Conservation (phyloP, 306 rosid species). For the Acmispon strigosus region DNA sequence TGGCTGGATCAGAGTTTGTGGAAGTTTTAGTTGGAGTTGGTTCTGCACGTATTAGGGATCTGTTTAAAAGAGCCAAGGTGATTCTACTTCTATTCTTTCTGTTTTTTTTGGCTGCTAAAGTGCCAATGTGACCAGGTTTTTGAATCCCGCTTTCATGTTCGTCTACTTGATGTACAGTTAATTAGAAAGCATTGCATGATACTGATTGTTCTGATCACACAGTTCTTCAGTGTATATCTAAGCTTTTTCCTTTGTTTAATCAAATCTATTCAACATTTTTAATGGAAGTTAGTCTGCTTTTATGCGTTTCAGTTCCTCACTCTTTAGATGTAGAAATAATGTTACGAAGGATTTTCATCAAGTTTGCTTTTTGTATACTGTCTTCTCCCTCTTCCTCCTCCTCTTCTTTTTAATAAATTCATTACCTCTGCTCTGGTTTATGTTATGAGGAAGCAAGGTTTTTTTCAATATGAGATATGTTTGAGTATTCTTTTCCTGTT, state of each 20-base stretch:
- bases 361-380: neutral
- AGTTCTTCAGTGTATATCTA: neutral
- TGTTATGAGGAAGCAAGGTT: neutral
- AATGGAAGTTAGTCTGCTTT: neutral
- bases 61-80: constrained; percentile 98
- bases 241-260: constrained; percentile 13
- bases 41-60: constrained; percentile 97
- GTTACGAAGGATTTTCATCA: neutral
- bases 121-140: constrained; percentile 16
- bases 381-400: neutral
- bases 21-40: constrained; percentile 99
- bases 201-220: neutral
- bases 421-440: constrained; percentile 1
- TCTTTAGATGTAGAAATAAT: constrained; percentile 11
- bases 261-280: constrained; percentile 11
- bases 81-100: constrained; percentile 16
- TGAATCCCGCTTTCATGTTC: constrained; percentile 9
- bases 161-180: constrained; percentile 3
- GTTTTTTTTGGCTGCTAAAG: constrained; percentile 23
- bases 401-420: neutral
- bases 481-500: neutral
- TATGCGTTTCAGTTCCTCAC: constrained; percentile 12
- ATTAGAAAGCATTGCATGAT: constrained; percentile 11
- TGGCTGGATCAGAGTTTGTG: constrained; percentile 99
- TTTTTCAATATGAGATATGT: neutral